Base-by-base conservation (phyloP, 768 basidiomycete genomes). In the Termitomyces sp. region DNA sequence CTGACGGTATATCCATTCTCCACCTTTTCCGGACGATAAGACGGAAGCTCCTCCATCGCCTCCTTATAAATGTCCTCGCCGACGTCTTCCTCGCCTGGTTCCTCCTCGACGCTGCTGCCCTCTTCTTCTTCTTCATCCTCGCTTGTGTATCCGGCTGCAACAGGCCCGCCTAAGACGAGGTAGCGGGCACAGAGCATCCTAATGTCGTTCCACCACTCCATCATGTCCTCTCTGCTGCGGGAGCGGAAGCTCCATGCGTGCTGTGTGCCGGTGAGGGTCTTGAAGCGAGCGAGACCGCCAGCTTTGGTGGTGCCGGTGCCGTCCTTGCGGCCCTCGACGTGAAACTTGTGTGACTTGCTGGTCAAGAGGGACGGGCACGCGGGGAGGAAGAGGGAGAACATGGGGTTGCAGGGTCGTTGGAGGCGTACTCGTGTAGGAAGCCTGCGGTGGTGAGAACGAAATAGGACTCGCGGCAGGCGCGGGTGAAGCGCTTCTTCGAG, bases 181-280 rank as follows among this genome's bases (percentile, higher is more conserved):
- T 97, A 98, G 60, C 93, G 73, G 22, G 94, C 93, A 65, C 94
- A 95, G 41, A 96, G 76, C 92, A 95, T 94, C 59, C 92, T 74
- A 41, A 95, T 79, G 68, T 98, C 97, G 68, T 98, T 98, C 97
- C 97, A 99, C 92, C 97, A 97, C 74, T 99, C 97, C 93, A 98
- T 93, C 93, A 98, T 94, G 64, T 98, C 96, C 61, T 98, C 96
- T 62, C 90, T 84, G 58, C 86, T 89, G 59, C 96, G 76, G 46
- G 90, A 83, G 36, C 94, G 82, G 80, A 99, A 98, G 49, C 86
- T 90, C 86, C 90, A 98, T 29, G 92, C 92, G 48, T 73, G 64
- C 54, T 68, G 32, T 5, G 16, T n/a, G 37, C 37, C 37, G 1
- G 37, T 7, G 18, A 39, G 37, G 1, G 37, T 18, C 37, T 39